phyloP scores from a whole-genome alignment of 2,329 filamentous ascomycete species.

The Beauveria sp. region DNA sequence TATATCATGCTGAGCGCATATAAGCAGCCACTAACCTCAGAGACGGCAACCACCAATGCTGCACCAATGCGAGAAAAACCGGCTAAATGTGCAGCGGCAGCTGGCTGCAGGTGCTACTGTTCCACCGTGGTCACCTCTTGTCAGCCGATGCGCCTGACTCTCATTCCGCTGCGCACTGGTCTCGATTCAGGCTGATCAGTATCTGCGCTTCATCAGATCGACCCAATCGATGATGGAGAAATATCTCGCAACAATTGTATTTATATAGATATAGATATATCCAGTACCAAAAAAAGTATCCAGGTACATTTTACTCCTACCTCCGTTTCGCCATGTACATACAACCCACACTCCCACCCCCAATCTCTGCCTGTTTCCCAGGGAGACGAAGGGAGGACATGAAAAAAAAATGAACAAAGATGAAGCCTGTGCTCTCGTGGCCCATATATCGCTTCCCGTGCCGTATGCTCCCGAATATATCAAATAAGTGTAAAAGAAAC shows the following conservation, averaged over 20 bases:
- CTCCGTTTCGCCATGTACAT: not conserved
- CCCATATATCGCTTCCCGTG: not conserved
- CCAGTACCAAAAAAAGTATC: not conserved
- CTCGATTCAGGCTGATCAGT: not conserved
- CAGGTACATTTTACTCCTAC: not conserved
- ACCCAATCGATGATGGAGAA: not conserved
- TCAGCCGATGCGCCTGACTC: too few relatives aligned
- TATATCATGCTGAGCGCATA: not conserved
- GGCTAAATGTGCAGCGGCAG: not conserved
- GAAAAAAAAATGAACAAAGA: not conserved
- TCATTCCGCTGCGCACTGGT: not conserved
- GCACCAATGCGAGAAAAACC: not conserved
- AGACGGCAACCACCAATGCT: not conserved
- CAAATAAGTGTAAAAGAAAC: not conserved
- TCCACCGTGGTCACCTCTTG: not conserved
- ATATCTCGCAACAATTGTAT: not conserved
- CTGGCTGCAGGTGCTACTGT: not conserved
- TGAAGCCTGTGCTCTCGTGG: not conserved
- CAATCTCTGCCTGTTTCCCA: not conserved
- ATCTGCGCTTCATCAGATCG: not conserved
- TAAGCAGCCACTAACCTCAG: not conserved
- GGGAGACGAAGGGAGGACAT: not conserved
- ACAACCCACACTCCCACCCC: not conserved
- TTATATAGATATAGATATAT: not conserved
- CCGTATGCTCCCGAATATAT: not conserved